Conservation (phyloP, 192 early-diverging fungal species). For the Mortierella alpina region DNA sequence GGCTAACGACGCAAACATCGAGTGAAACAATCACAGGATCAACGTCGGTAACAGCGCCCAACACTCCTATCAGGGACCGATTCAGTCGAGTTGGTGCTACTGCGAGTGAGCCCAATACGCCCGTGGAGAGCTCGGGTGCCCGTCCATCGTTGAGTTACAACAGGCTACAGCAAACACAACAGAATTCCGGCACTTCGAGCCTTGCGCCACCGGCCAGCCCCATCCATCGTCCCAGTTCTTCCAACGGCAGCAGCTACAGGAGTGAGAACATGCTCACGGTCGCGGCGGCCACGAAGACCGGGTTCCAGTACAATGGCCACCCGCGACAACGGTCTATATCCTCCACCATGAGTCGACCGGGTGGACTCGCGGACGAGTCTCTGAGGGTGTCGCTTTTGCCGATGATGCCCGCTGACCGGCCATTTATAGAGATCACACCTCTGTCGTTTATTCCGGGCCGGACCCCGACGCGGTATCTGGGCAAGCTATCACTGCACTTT, state of each 20-base stretch:
- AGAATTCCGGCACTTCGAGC: conserved; percentile 5
- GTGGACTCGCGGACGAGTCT: neutral
- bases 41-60: conserved; percentile 19
- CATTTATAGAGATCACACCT: conserved; percentile 73
- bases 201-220: conserved; percentile 21
- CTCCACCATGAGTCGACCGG: conserved; percentile 11
- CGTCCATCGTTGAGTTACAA: neutral
- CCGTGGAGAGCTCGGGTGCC: neutral
- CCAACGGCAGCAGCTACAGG: conserved; percentile 16
- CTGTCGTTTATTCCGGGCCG: conserved; percentile 71
- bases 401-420: conserved; percentile 33
- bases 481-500: conserved; percentile 83
- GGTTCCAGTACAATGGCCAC: conserved; percentile 5
- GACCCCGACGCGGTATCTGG: conserved; percentile 66
- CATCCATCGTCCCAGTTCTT: conserved; percentile 11
- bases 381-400: conserved; percentile 16
- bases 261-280: conserved; percentile 11
- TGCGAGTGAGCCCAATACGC: conserved; percentile 22
- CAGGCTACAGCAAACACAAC: neutral
- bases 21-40: conserved; percentile 9
- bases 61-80: conserved; percentile 13
- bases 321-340: conserved; percentile 20
- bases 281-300: neutral
- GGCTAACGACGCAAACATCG: neutral
- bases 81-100: conserved; percentile 5